Evolutionary conservation across 805 yeast species (phyloP), one percentile per base, ranked within the genome.

Genomic region (Spathaspora sp.): DNA sequence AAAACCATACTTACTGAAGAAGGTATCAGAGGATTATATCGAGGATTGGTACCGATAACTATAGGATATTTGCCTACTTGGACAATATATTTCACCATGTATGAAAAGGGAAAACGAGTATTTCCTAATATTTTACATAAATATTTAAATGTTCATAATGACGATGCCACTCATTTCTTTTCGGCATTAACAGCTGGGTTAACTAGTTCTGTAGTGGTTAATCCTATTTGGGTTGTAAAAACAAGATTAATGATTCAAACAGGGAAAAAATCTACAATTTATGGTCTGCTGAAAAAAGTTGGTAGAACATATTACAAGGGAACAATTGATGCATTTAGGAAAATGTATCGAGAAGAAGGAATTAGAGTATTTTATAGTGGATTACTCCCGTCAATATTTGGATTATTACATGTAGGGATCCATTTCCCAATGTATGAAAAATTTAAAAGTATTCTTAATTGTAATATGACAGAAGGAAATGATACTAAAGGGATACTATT

Each of bases 221-320:
- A 94, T 66, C 99, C 99, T 10, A 89, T 93, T 12, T 94, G 99
- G 99, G 98, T 94, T 44, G 92, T 94, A 29, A 94, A 94, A 66
- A 94, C 99, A 1, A 75, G 99, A 61, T 72, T 94, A 48, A 94
- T 94, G 98, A 75, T 92, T 42, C 96, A 89, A 62, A 85, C 86
- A 49, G 80, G 78, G 29, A 66, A 69, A 46, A 75, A 79, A 11
- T 60, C 62, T 44, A 71, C 76, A 5, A 67, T 72, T 14, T 70
- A 73, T 57, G 42, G 49, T 49, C 17, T 38, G 42, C 5, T n/a
- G 52, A 51, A 47, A 46, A 53, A 46, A 45, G 59, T 32, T n/a
- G 51, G 48, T 8, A 48, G 58, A 18, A 63, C 69, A 7, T 76
- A 80, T 62, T 91, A 94, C 65, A 79, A 69, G 17, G 91, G 96